Percentiles rank a stretch among this genome's conserved stretches.
These are phyloP conservation scores for Boletus pseudopeckii DNA, from an alignment of 768 basidiomycete species.

Conservation along the genomic window DNA sequence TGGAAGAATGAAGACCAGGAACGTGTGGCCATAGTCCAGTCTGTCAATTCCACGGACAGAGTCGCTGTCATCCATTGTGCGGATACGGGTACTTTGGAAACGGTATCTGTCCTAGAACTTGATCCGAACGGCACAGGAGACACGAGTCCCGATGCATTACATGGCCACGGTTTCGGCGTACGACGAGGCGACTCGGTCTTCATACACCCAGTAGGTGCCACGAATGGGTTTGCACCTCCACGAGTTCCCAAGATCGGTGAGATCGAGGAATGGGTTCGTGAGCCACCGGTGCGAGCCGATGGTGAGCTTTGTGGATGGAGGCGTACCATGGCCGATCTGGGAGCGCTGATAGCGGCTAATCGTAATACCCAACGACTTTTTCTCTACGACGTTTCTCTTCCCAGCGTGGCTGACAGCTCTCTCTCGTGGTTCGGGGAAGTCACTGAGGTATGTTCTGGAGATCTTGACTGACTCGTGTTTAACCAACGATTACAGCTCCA, in stretches of 20 bases:
- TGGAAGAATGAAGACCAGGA: constrained; percentile 74
- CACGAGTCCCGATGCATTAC: constrained; percentile 39
- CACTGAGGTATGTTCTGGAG: constrained; percentile 47
- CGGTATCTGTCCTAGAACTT: constrained; percentile 82
- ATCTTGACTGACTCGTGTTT: constrained; percentile 1
- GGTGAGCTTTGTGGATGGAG: constrained; percentile 67
- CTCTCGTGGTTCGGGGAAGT: constrained; percentile 89
- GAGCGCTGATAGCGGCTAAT: constrained; percentile 50
- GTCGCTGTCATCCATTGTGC: constrained; percentile 63
- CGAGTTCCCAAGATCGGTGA: constrained; percentile 83
- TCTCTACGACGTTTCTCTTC: constrained; percentile 44
- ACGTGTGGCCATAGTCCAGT: constrained; percentile 72
- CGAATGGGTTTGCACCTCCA: constrained; percentile 68
- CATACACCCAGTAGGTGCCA: constrained; percentile 63
- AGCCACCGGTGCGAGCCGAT: constrained; percentile 45
- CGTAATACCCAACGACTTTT: constrained; percentile 37
- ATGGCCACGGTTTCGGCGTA: constrained; percentile 69
- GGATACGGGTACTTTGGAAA: constrained; percentile 53
- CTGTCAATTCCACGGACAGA: constrained; percentile 66
- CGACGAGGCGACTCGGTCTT: constrained; percentile 83
- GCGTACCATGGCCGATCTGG: constrained; percentile 66
- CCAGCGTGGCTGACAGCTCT: constrained; percentile 36
- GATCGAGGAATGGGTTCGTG: constrained; percentile 74
- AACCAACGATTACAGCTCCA: constrained; percentile 47
- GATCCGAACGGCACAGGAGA: constrained; percentile 77